Base-by-base conservation (phyloP, 371 early-diverging fungal species). In the Mucor sp. region DNA sequence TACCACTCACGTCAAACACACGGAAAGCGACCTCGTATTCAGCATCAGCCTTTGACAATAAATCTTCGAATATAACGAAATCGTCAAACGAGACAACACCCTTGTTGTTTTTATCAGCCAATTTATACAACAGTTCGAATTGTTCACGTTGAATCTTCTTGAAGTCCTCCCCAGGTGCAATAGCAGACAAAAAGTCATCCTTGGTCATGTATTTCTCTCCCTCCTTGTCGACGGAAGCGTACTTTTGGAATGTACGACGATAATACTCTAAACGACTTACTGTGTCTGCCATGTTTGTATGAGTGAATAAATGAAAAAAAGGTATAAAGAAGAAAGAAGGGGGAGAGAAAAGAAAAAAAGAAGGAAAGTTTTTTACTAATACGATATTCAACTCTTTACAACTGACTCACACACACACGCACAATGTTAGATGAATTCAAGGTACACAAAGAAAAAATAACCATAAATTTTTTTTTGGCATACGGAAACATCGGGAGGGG, bases 1-100 rank as follows among this genome's bases (percentile, higher is more conserved):
- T 81, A 39, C 87, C 85, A 43, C 78, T 69, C 48, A 85, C 71
- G 70, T 91, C 89, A 74, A 92, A 91, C 50, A 91, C 75, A 25
- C 87, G 85, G 76, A 93, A 93, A 17, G 92, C 91, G 47, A 95
- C 85, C 71, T 92, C 88, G 67, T 89, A 92, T 65, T 94, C 94
- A 17, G 94, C 95, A 74, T 94, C 92, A 27, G 94, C 89, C 48
- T 84, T 87, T 30, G 88, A 79, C 35, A 96, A 76, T 62, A 94
- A 67, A 67, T 86, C 80, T 68, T 93, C 87, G 68, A 96, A 94
- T 62, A 85, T 81, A 23, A 90, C 76, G 76, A 94, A 96, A 69
- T 94, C 94, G 28, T 89, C 83, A 58, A 87, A 81, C 9, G 93
- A 87, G 21, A 95, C 69, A 35, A 75, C 61, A 5, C 93, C 93